Evolutionary conservation across 257 asterid genomes (phyloP), one percentile per base, ranked within the genome.

Genomic region (Linaria vulgaris): DNA sequence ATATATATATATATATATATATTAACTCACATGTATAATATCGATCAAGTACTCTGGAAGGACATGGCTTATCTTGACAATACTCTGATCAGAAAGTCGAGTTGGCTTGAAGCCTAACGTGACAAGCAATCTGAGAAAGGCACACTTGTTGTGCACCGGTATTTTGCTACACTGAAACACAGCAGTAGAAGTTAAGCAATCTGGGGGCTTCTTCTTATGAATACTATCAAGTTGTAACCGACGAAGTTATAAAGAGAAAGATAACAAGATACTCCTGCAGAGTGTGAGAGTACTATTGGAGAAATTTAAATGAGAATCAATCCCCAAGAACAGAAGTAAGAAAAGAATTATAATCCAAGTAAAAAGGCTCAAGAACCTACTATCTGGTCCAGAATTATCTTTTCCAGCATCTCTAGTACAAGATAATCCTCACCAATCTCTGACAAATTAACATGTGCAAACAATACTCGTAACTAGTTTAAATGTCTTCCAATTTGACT

Each of bases 371-470:
- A 56, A 51, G 45, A 59, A 79, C 91, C 75, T 82, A 92, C 99
- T 22, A 84, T 79, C 70, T 79, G 90, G 72, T 85, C 85, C 57
- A 83, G 68, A 58, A 87, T 72, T 66, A 77, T 62, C 68, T 80
- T 89, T 83, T 89, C 99, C 79, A 89, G 70, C 80, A 87, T 76
- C 71, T 83, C 78, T 70, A 87, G 72, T 71, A 87, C 80, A 65
- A 84, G 85, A 78, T 27, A 30, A 73, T 51, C 76, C 64, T 89
- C 97, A 34, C 97, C 97, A 30, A 87, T 83, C 75, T 69, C 80
- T 2, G 94, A 82, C 83, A 89, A 68, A n/a, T n/a, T n/a, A n/a
- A 57, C 60, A 68, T 60, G 94, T 76, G 72, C 91, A 72, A 69
- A 75, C 82, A 39, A 47, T 50, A 70, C 81, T 69, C 46, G 84